A percentile compares a stretch with the other conserved stretches of the same genome.
Conservation (phyloP, 2,329 filamentous ascomycete species). For the Neophaeococcomyces aloes region DNA sequence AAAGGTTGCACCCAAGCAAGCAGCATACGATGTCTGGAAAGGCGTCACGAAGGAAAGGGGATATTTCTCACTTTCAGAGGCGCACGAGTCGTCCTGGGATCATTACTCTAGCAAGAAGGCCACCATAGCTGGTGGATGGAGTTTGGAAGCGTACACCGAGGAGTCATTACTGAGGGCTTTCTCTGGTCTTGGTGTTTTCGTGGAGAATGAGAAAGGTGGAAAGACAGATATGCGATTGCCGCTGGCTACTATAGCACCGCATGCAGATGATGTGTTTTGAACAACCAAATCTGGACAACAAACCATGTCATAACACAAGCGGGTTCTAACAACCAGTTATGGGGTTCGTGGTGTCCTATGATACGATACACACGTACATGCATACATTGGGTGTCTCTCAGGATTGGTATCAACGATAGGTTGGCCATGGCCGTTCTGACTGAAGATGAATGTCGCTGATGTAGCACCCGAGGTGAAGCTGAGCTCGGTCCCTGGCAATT, state of each 20-base stretch:
- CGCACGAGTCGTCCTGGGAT: conserved; percentile 67
- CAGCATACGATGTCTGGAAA: conserved; percentile 80
- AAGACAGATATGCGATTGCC: conserved; percentile 2
- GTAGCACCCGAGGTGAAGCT: too few relatives aligned
- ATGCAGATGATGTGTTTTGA: conserved; percentile 1
- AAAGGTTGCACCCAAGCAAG: conserved; percentile 51
- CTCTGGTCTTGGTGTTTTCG: conserved; percentile 74
- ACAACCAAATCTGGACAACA: too few relatives aligned
- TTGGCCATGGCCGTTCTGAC: too few relatives aligned
- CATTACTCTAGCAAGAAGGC: conserved; percentile 51
- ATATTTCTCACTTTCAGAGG: conserved; percentile 58
- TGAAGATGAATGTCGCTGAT: too few relatives aligned
- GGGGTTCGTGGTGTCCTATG: too few relatives aligned
- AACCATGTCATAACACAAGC: too few relatives aligned
- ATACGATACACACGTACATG: too few relatives aligned
- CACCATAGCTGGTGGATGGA: conserved; percentile 68
- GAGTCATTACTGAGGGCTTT: conserved; percentile 82
- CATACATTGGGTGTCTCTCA: too few relatives aligned
- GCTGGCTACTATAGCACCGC: background rate
- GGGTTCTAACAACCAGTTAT: too few relatives aligned
- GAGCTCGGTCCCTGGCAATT: too few relatives aligned
- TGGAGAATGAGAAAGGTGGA: conserved; percentile 57
- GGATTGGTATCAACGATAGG: too few relatives aligned
- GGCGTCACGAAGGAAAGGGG: conserved; percentile 58
- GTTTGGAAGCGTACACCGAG: conserved; percentile 68